Base-by-base conservation (phyloP, 129 eudicot genomes). In the Escallonia rubra region DNA sequence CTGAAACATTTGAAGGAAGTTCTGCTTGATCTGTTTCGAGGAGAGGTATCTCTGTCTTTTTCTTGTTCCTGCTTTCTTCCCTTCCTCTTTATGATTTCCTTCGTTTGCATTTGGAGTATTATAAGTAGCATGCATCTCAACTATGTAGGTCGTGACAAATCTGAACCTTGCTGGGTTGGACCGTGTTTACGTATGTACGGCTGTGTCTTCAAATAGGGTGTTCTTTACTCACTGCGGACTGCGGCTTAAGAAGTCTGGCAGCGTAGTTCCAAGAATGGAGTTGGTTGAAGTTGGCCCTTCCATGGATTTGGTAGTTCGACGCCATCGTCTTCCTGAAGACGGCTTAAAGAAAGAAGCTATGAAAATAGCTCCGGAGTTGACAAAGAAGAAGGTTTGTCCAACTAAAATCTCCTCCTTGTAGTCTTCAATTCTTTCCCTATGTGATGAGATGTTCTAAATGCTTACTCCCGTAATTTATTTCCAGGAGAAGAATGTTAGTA, bases 231-330 rank as follows among this genome's bases (percentile, higher is more conserved):
- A 84, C n/a, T 93, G 90, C 87, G 99, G 92, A 6, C 57, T 93
- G 62, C 71, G 88, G 69, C 87, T 93, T 66, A 93, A 89, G 72
- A 93, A 89, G 66, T 93, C 99, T 13, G 99, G 99, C 63, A 86
- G 86, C 3, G 50, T 74, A 50, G 92, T 93, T 10, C 99, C 96
- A 3, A 82, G 78, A 62, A 83, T 93, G 71, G 99, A 93, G 81
- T 78, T 93, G 68, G 88, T 89, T 42, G 99, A 93, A 78, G 99
- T 89, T 57, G 96, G 99, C 50, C 99, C 99, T 4, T 84, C 99
- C 10, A 93, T 93, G 99, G 99, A 93, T 83, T 76, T 93, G 85
- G 88, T 93, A 39, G 81, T 86, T 55, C 80, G 99, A 61, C 72
- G 99, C 74, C 90, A 93, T 62, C 95, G 96, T 72, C 80, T 71